A percentile compares a stretch with the other conserved stretches of the same genome.
These are phyloP conservation scores for Schizonepeta tenuifolia DNA, from an alignment of 257 asterid species.

Conservation along the genomic window DNA sequence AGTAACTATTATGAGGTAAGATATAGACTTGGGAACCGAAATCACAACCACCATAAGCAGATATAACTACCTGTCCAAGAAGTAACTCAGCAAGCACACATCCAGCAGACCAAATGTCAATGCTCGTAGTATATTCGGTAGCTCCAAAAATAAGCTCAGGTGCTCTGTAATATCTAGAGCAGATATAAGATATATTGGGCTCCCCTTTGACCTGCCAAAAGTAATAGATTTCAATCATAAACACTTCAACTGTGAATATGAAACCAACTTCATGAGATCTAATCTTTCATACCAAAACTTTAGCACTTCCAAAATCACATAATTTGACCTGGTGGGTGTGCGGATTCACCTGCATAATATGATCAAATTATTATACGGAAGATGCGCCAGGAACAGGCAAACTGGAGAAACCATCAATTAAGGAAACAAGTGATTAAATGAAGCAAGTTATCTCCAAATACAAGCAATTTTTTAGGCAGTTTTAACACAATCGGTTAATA, in stretches of 20 bases:
- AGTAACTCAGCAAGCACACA: slow-evolving; percentile 85
- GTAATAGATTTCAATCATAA: slow-evolving; percentile 24
- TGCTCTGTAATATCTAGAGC: slow-evolving; percentile 86
- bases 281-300: slow-evolving; percentile 68
- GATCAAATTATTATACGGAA: slow-evolving; percentile 23
- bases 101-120: slow-evolving; percentile 89
- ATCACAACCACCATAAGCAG: not conserved
- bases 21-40: not conserved
- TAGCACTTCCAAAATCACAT: slow-evolving; percentile 91
- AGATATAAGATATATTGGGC: slow-evolving; percentile 87
- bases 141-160: slow-evolving; percentile 94
- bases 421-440: slow-evolving; percentile 13
- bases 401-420: no score
- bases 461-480: slow-evolving; percentile 17
- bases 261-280: slow-evolving; percentile 20
- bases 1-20: slow-evolving; percentile 35
- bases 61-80: slow-evolving; percentile 67
- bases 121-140: slow-evolving; percentile 75
- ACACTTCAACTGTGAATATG: slow-evolving; percentile 19
- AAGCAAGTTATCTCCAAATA: slow-evolving; percentile 24
- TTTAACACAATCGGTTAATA: not conserved
- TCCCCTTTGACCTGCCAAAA: slow-evolving; percentile 76
- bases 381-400: not conserved
- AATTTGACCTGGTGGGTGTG: slow-evolving; percentile 83
- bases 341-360: slow-evolving; percentile 69